Percentiles rank a stretch among this genome's conserved stretches.
Evolutionary conservation across 306 rosid genomes (phyloP).

Genomic region (Senna siamea): DNA sequence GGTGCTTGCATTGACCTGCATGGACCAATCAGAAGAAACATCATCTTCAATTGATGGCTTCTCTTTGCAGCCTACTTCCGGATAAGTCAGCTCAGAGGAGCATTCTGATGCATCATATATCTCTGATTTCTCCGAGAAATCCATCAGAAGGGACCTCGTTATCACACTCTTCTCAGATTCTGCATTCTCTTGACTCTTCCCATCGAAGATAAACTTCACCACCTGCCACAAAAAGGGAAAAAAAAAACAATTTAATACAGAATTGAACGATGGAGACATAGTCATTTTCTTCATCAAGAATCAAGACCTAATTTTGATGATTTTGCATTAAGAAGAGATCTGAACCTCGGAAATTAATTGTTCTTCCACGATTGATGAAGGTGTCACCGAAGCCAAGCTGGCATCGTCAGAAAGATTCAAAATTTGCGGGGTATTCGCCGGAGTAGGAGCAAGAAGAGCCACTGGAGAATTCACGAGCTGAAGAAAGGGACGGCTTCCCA

Average conservation of each 20-base stretch:
- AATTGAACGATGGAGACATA: no score
- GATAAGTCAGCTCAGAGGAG: slow-evolving; percentile 54
- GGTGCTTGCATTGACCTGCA: slow-evolving; percentile 60
- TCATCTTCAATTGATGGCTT: slow-evolving; percentile 59
- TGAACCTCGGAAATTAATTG: slow-evolving; percentile 63
- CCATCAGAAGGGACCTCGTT: slow-evolving; percentile 67
- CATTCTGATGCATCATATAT: slow-evolving; percentile 49
- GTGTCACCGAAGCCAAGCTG: slow-evolving; percentile 36
- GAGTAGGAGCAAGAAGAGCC: slow-evolving; percentile 61
- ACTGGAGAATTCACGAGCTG: slow-evolving; percentile 58
- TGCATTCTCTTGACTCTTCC: slow-evolving; percentile 43
- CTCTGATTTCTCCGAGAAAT: slow-evolving; percentile 83
- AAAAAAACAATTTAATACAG: not conserved
- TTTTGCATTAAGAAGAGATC: no score
- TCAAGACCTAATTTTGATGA: not conserved
- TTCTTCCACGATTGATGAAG: slow-evolving; percentile 58
- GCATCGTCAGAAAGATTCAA: slow-evolving; percentile 39
- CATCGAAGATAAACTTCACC: slow-evolving; percentile 31
- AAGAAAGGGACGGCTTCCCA: slow-evolving; percentile 56
- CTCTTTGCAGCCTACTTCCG: slow-evolving; percentile 40
- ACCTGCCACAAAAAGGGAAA: slow-evolving; percentile 37
- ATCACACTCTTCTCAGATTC: slow-evolving; percentile 62
- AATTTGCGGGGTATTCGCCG: slow-evolving; percentile 52
- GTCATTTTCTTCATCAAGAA: no score
- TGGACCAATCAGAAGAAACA: slow-evolving; percentile 55